Evolutionary conservation across 805 yeast species (phyloP), one percentile per base, ranked within the genome.

Genomic region (Tetrapisispora nanseiensis): DNA sequence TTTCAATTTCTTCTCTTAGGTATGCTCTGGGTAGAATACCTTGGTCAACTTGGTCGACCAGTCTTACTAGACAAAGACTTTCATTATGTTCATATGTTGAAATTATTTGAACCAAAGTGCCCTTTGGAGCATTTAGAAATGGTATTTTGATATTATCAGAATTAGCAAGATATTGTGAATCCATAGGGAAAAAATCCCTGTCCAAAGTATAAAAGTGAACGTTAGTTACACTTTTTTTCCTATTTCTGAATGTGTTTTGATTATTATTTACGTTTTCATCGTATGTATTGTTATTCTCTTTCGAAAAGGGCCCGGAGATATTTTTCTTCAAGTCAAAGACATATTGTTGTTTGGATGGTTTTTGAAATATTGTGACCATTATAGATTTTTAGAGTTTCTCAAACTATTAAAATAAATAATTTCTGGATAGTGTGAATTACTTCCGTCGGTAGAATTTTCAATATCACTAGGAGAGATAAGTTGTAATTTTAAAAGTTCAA

Each of bases 91-190:
- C 54, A 11, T 28, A 33, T 10, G 18, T 26, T 3, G 50, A 47
- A 11, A 51, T 41, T 6, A 51, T 22, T 41, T 50, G 54, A 1
- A 50, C 51, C 6, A 50, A 23, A 23, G 40, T 42, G n/a, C 45
- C 50, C 31, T 34, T 36, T 10, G n/a, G 29, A 19, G 30, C 39
- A 12, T 28, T 9, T 12, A 34, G n/a, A 13, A 21, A 29, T 12
- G 34, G 39, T 15, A 21, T 7, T 18, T 27, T 40, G 21, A n/a
- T 22, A 18, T 28, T 29, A 18, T 34, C 27, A 9, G 20, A 6
- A 29, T 4, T 10, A 6, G 32, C 8, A 5, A 5, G n/a, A 19
- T 18, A 15, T n/a, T 23, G 30, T 3, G 23, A 11, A 7, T 40
- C 23, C 13, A 29, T 5, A 3, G 45, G 46, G 9, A 20, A 20